Percentiles rank a stretch among this genome's conserved stretches.
Evolutionary conservation across 805 yeast genomes (phyloP).

Genomic region (Spathaspora sp.): DNA sequence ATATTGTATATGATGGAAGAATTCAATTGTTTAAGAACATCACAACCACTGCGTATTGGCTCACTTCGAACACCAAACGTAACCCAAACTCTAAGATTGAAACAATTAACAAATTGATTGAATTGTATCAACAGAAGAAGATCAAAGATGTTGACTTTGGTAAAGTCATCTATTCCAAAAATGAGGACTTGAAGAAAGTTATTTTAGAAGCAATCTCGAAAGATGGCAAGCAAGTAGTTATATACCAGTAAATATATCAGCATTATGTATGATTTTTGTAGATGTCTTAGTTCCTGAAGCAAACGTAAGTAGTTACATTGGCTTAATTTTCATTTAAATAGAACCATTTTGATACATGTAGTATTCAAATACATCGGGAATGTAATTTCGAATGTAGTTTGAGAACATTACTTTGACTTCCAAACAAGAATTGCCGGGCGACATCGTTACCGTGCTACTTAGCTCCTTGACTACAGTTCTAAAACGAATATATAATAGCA

Average conservation of each 20-base stretch:
- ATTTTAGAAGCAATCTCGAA: slow-evolving; percentile 44
- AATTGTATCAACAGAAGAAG: slow-evolving; percentile 56
- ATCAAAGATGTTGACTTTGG: slow-evolving; percentile 45
- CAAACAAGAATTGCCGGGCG: too few relatives aligned
- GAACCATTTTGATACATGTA: too few relatives aligned
- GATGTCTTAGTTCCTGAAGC: too few relatives aligned
- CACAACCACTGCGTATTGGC: slow-evolving; percentile 28
- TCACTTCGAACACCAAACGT: slow-evolving; percentile 20
- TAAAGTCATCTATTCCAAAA: slow-evolving; percentile 31
- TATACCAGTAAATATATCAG: slow-evolving; percentile 6
- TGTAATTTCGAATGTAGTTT: too few relatives aligned
- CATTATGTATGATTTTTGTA: too few relatives aligned
- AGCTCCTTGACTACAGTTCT: too few relatives aligned
- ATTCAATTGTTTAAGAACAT: slow-evolving; percentile 29
- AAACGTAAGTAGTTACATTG: too few relatives aligned
- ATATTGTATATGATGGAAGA: slow-evolving; percentile 15
- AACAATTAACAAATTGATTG: slow-evolving; percentile 52
- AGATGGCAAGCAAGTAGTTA: slow-evolving; percentile 45
- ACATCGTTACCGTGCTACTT: too few relatives aligned
- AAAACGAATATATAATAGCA: too few relatives aligned
- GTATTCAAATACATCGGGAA: too few relatives aligned
- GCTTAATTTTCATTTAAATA: too few relatives aligned
- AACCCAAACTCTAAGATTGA: slow-evolving; percentile 57
- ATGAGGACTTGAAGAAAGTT: slow-evolving; percentile 38
- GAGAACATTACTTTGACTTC: too few relatives aligned